Base-by-base conservation (phyloP, 2,329 filamentous ascomycete genomes). In the Sporothrix mexicana region DNA sequence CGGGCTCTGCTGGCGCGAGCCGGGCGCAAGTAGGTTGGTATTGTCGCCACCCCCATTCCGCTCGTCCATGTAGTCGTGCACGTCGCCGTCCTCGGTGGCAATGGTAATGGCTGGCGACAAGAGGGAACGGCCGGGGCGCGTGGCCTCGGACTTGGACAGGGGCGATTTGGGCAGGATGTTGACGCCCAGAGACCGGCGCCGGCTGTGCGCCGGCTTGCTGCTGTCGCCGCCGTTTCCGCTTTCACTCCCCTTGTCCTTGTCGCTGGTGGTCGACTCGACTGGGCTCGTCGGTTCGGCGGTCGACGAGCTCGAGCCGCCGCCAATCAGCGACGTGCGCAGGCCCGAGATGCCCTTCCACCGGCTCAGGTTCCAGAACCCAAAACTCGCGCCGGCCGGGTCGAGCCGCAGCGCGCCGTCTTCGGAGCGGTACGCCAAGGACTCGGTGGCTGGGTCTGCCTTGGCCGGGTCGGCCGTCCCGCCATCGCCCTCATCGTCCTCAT, bases 311-410 rank as follows among this genome's bases (percentile, higher is more conserved):
- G 41, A 64, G n/a, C 61, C 10, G 9, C 53, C 45, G 13, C 71
- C 47, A 0, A 68, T 70, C 0, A 75, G 57, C 5, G 76, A 72
- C 15, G 74, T 62, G 12, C 76, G 80, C 15, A 83, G 76, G 0
- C 79, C 78, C 2, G 83, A 79, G 3, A 85, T 80, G 5, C 82
- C 82, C 69, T 83, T 84, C 88, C 87, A 90, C 25, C 85, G 83
- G 49, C 83, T 84, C 23, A 88, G 77, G 74, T 87, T 89, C 88
- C 88, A 90, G 77, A 90, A 90, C 10, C 84, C 83, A 66, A 83
- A 84, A 66, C 80, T 82, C 5, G 82, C 81, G 1, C 82, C 84
- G 30, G 75, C 81, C 0, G 81, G 72, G 67, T 86, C 84, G 0
- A 82, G 74, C 8, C 78, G 78, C 17, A 81, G 72, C 25, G 79